Evolutionary conservation across 1,139 yeast genomes (phyloP), one percentile per base, ranked within the genome.

Genomic region (Ogataea hybrid): DNA sequence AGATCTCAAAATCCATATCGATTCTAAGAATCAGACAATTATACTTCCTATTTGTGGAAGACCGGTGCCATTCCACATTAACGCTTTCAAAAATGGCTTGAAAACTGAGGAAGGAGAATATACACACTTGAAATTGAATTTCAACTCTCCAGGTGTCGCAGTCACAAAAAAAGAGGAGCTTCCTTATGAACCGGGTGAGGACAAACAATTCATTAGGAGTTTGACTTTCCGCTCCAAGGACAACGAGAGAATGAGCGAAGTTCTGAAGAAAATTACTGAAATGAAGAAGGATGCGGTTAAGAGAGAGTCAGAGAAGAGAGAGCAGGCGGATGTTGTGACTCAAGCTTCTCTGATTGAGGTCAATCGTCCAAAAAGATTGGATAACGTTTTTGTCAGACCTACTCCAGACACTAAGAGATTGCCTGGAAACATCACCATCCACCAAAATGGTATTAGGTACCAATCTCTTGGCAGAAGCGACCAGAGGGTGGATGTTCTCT

Each of bases 31-130:
- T 47, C 96, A 89, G 65, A 87, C 97, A 1, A 85, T 92, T 42
- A 78, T 92, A 47, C 70, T 92, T 47, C 98, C 98, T 38, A 85
- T 92, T 48, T 80, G 84, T 57, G 98, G 98, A 48, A 78, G 98
- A 59, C 97, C 98, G 2, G 98, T 94, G 37, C 98, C 98, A 22
- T 90, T 92, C 73, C 98, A 92, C 63, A 89, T 92, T 57, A 88
- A 89, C 60, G 73, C 97, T 7, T 90, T 87, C 67, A 92, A 90
- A 62, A 90, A 88, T 63, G 97, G 97, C 37, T 85, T 95, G 18
- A 92, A 89, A 59, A 88, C 84, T 53, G 98, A 92, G 59, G 98
- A 94, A 69, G 97, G 97, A 35, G 97, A 90, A 53, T 89, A 77
- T 62, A 90, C 96, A 2, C 90, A 87, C 59, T 66, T 92, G 57